Conservation (phyloP, 371 early-diverging fungal species). For the Mortierella sp. region DNA sequence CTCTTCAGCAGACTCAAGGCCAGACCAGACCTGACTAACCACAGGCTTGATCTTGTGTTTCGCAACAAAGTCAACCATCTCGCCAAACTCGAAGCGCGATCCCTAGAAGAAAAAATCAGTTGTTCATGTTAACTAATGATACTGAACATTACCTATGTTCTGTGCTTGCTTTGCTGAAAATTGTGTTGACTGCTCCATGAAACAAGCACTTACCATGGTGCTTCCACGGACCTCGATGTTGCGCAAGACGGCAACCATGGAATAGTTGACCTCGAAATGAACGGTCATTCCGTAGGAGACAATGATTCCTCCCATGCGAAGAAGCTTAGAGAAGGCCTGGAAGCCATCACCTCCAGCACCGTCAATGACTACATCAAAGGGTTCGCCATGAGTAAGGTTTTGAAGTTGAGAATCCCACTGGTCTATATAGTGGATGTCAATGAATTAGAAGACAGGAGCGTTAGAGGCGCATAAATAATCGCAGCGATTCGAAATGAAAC, state of each 20-base stretch:
- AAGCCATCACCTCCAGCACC: conserved; percentile 77
- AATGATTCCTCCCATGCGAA: conserved; percentile 70
- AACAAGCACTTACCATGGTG: conserved; percentile 70
- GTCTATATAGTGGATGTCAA: conserved; percentile 44
- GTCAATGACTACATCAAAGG: conserved; percentile 75
- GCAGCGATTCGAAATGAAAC: background rate
- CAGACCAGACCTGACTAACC: conserved; percentile 72
- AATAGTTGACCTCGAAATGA: conserved; percentile 60
- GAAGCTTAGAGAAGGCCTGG: conserved; percentile 47
- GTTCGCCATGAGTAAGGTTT: conserved; percentile 57
- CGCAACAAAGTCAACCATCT: conserved; percentile 74
- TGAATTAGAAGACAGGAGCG: background rate
- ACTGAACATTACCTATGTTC: too few species aligned
- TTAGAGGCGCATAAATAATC: background rate
- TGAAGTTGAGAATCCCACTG: conserved; percentile 67
- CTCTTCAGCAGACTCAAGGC: conserved; percentile 65
- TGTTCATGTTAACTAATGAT: background rate
- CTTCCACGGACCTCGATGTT: conserved; percentile 74
- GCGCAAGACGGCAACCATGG: conserved; percentile 67
- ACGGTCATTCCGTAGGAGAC: conserved; percentile 76
- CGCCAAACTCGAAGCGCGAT: conserved; percentile 72
- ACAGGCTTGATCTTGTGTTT: conserved; percentile 72
- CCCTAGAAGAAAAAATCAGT: conserved; percentile 23
- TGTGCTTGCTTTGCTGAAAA: too few species aligned
- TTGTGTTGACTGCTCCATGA: too few species aligned